A percentile compares a stretch with the other conserved stretches of the same genome.
Conservation (phyloP, 139 green algal genomes). For the Micractinium sp. region DNA sequence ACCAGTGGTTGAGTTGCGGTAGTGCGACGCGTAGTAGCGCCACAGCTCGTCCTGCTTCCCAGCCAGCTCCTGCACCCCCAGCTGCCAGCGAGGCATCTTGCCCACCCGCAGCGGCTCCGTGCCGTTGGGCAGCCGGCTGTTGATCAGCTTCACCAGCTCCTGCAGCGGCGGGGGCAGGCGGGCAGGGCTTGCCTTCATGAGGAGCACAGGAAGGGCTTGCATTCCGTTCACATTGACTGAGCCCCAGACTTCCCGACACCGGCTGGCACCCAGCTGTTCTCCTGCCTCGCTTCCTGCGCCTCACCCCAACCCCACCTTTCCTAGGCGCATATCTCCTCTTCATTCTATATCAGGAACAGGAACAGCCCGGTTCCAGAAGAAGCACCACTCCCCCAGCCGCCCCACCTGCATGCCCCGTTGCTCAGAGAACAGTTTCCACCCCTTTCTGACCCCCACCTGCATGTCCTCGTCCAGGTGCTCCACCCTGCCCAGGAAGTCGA, state of each 20-base stretch:
- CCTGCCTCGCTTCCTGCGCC: no score
- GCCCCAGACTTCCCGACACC: no score
- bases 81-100: slow-evolving; percentile 2
- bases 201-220: no score
- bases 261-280: no score
- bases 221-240: no score
- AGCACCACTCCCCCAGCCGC: neutral
- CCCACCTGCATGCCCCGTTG: no score
- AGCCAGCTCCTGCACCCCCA: neutral
- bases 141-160: slow-evolving; percentile 9
- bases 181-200: no score
- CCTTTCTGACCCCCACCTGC: slow-evolving; percentile 1
- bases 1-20: slow-evolving; percentile 18
- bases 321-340: neutral
- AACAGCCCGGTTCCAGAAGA: neutral
- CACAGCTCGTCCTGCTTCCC: slow-evolving; percentile 15
- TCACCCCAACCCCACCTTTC: neutral
- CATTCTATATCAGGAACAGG: neutral
- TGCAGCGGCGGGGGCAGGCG: neutral
- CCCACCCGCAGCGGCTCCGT: slow-evolving; percentile 22
- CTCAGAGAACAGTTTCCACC: no score
- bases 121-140: slow-evolving; percentile 5
- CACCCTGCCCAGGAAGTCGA: slow-evolving; percentile 27
- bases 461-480: slow-evolving; percentile 28
- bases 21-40: slow-evolving; percentile 6